Percentiles rank a stretch among this genome's conserved stretches.
These are phyloP conservation scores for Cyanidiococcus yangmingshanensis DNA, from an alignment of 23 red algal species.

Conservation along the genomic window DNA sequence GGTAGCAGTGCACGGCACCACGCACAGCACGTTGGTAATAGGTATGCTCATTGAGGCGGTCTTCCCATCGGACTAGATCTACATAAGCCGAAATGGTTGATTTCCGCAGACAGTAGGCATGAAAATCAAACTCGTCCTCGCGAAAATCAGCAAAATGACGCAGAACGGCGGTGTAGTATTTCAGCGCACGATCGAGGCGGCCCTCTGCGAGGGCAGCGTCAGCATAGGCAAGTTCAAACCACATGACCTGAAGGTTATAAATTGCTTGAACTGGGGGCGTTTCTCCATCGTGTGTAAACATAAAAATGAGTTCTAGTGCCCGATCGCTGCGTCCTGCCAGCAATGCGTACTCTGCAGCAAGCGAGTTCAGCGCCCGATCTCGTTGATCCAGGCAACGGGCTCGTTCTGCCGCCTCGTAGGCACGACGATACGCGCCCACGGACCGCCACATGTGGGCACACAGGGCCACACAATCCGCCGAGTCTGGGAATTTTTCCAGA, in stretches of 20 bases:
- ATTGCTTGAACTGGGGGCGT: slow-evolving; percentile 54
- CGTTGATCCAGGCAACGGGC: slow-evolving; percentile 69
- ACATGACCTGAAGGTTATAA: slow-evolving; percentile 96
- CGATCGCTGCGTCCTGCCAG: slow-evolving; percentile 35
- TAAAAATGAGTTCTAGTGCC: slow-evolving; percentile 49
- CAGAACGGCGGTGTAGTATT: slow-evolving; percentile 67
- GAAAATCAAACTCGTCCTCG: slow-evolving; percentile 89
- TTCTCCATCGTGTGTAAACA: slow-evolving; percentile 90
- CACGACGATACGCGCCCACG: slow-evolving; percentile 7
- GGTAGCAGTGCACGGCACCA: slow-evolving; percentile 15
- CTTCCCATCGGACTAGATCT: slow-evolving; percentile 16
- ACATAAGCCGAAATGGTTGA: slow-evolving; percentile 74
- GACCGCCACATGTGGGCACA: not conserved
- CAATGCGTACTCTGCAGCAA: slow-evolving; percentile 58
- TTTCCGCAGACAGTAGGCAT: slow-evolving; percentile 75
- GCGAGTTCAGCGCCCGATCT: slow-evolving; percentile 82
- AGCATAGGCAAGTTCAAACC: slow-evolving; percentile 76
- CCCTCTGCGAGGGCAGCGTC: slow-evolving; percentile 42
- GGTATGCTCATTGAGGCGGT: slow-evolving; percentile 15
- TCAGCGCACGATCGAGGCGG: slow-evolving; percentile 61
- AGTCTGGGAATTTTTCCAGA: slow-evolving; percentile 1
- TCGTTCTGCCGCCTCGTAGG: slow-evolving; percentile 46
- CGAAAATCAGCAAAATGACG: slow-evolving; percentile 85
- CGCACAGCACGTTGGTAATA: slow-evolving; percentile 17
- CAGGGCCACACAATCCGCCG: not conserved